Percentiles rank a stretch among this genome's conserved stretches.
phyloP scores from a whole-genome alignment of 257 asterid species.

The Anisodus tanguticus region DNA sequence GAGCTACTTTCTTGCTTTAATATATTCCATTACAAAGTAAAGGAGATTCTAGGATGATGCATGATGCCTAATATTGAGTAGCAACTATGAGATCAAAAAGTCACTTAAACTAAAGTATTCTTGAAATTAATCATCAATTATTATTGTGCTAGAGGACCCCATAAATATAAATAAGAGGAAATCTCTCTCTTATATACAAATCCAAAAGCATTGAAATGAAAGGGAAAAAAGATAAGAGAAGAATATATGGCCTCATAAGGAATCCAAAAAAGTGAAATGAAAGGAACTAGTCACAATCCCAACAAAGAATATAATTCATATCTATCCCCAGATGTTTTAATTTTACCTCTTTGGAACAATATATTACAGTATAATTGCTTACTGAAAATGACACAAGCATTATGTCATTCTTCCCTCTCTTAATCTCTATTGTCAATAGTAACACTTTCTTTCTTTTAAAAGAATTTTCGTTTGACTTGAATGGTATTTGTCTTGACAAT shows the following conservation, averaged over 20 bases:
- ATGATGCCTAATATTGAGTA: constrained; percentile 32
- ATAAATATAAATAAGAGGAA: constrained; percentile 18
- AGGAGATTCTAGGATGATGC: constrained; percentile 96
- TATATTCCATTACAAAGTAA: constrained; percentile 65
- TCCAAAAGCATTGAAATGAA: constrained; percentile 38
- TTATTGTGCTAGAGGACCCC: constrained; percentile 57
- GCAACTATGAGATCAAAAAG: constrained; percentile 58
- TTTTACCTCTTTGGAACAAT: constrained; percentile 8
- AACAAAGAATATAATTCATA: constrained; percentile 49
- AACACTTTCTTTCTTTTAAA: background rate
- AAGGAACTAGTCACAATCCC: constrained; percentile 67
- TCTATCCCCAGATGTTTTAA: constrained; percentile 37
- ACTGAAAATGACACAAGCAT: constrained; percentile 44
- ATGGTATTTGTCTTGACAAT: background rate
- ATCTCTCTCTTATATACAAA: constrained; percentile 41
- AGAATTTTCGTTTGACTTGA: background rate
- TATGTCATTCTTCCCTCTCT: constrained; percentile 42
- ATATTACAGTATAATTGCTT: constrained; percentile 21
- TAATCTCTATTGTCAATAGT: background rate
- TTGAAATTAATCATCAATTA: constrained; percentile 58
- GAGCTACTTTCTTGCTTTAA: constrained; percentile 59
- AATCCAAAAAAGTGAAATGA: constrained; percentile 65
- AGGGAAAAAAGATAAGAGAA: constrained; percentile 36
- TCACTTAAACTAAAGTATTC: constrained; percentile 30
- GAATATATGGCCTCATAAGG: constrained; percentile 54